Base-by-base conservation (phyloP, 2,329 filamentous ascomycete genomes). In the Curvularia sp. region DNA sequence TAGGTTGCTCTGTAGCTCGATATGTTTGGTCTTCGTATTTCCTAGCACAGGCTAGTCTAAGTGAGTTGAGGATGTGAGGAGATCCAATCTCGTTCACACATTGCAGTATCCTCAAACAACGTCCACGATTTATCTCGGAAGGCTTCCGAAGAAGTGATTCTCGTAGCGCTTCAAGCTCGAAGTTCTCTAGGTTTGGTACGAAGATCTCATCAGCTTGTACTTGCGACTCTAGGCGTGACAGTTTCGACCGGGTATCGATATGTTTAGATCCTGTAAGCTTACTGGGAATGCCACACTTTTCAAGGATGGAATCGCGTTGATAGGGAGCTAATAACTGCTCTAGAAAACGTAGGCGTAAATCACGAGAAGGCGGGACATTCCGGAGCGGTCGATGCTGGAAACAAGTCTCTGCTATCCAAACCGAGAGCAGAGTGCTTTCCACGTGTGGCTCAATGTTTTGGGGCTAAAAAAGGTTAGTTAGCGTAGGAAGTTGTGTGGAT, bases 1-100 rank as follows among this genome's bases (percentile, higher is more conserved):
- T 15, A 18, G 57, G 48, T 52, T 28, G 49, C 30, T 57, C 12
- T 36, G 36, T 36, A 5, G 23, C 53, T 50, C 1, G 1, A 39
- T 47, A 27, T 2, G 41, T 7, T 25, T 50, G 13, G 7, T 34
- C 2, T 36, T 39, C 1, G 21, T 13, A 1, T 49, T 55, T 55
- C 15, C 3, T 23, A 19, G 51, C 12, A 43, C 2, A 43, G 6
- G 39, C 51, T 4, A 48, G 32, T 38, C 30, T 59, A 1, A 59
- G 42, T 32, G 18, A 45, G 13, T 59, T 8, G 13, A 59, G 49
- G 19, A 59, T 59, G 10, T 47, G 12, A 25, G 57, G 36, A 28
- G 38, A 59, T 5, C 57, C 23, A 2, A 59, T 59, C 49, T 59
- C 23, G 8, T 59, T 5, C 6, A 59, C 43, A 53, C 28, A 59